Base-by-base conservation (phyloP, 768 basidiomycete species). In the Terana coerulea region DNA sequence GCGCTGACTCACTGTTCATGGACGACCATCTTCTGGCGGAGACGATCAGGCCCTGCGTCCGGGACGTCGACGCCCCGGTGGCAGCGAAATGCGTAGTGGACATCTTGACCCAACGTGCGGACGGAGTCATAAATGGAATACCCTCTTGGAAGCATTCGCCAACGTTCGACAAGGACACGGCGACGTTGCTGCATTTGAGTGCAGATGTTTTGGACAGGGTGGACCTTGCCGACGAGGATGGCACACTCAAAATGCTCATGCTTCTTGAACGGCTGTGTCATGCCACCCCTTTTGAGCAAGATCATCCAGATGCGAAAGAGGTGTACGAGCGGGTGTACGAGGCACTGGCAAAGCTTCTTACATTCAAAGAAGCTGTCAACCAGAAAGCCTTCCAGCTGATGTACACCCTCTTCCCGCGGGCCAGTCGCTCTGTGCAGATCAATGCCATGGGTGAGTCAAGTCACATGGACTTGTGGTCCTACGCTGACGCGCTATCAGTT, bases 1-100 rank as follows among this genome's bases (percentile, higher is more conserved):
- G 33, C 21, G 59, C 59, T 3, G 56, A 60, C 34, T 47, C 47
- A 10, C 41, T 56, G 0, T 51, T 57, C 45, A 60, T 60, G 59
- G 59, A 60, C 40, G 53, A 60, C 48, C 46, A 55, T 24, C 49
- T 60, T 35, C 48, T 60, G 3, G 51, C 44, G 22, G 37, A 36
- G 6, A 52, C 55, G n/a, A 44, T 60, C 28, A 35, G 56, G 14
- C 25, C 50, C 5, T 60, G 59, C 25, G 29, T 60, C 41, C 33
- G 40, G 34, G 52, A 57, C 17, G 55, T 51, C 1, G 44, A 50
- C 5, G 24, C 26, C 14, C 14, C 37, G 2, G 49, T 48, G 5
- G 56, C 56, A 1, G 39, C 45, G 1, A 30, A 51, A 7, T 55
- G 56, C 22, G 26, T 60, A 8, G 11, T 50, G 22, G 50, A 54